Evolutionary conservation across 106 monocot genomes (phyloP), one percentile per base, ranked within the genome.

Genomic region (Phalaenopsis aphrodite): DNA sequence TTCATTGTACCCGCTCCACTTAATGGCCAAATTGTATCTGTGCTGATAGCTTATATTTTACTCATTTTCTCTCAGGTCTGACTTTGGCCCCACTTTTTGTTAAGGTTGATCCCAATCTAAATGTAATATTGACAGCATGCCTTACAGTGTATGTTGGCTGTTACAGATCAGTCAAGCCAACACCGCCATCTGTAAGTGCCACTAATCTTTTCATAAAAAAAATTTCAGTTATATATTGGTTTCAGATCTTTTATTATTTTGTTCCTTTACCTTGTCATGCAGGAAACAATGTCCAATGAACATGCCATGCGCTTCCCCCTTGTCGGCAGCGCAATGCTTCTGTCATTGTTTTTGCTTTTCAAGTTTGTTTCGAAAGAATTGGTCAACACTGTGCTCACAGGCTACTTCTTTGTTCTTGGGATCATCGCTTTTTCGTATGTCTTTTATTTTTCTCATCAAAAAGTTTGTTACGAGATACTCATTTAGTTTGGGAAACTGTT

Each of bases 221-320:
- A 11, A 15, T 9, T 18, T 38, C 14, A 14, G 52, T 52, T 52
- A 52, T 52, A 52, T 52, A 10, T 52, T 52, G 0, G 52, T 52
- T 52, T 52, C 11, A 52, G 12, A 52, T 52, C 1, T 52, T 52
- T 52, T 52, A 52, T 52, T 14, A 52, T 49, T 24, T 64, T 52
- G 5, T 42, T 5, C 21, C 36, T 77, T 21, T 5, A 15, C 68
- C 41, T 21, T 39, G 17, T 19, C 74, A 55, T 83, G 85, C 86
- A 97, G 96, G 96, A 97, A 77, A 97, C 92, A 24, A 97, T 97
- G 94, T 94, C 96, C n/a, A 92, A 89, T 21, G 94, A 93, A 72
- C 96, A 97, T 88, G 96, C 96, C 5, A 94, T 94, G 94, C 90
- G 96, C 56, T 97, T 97, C 84, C 96, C 96, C 75, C 81, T 97